phyloP scores from a whole-genome alignment of 2,329 filamentous ascomycete genomes.

The Colletotrichum simmondsii region DNA sequence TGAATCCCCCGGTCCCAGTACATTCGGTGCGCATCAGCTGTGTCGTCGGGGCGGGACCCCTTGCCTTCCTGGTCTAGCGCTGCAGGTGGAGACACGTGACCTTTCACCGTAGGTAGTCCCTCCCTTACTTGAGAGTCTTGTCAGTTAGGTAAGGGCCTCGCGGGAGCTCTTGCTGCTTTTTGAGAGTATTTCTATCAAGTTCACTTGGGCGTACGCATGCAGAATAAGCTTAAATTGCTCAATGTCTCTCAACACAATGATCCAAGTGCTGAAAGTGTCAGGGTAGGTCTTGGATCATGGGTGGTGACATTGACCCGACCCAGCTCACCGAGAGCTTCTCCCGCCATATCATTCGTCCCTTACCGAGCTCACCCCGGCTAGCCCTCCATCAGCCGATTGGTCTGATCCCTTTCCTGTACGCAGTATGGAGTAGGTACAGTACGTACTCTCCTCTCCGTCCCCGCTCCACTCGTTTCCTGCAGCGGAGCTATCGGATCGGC shows the following conservation, averaged over 20 bases:
- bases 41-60: conserved; percentile 25
- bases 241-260: not conserved
- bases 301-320: not conserved
- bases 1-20: conserved; percentile 7
- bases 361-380: conserved; percentile 5
- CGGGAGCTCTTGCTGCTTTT: not conserved
- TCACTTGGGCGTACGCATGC: not conserved
- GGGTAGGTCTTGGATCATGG: conserved; percentile 5
- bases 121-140: not conserved
- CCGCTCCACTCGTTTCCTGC: conserved; percentile 16
- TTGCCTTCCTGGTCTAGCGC: conserved; percentile 18
- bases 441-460: not conserved
- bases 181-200: not conserved
- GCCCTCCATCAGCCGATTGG: conserved; percentile 8
- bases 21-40: conserved; percentile 29
- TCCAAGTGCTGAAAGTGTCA: not conserved
- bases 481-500: conserved; percentile 29
- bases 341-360: not conserved
- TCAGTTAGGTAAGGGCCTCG: not conserved
- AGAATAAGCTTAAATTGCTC: not conserved
- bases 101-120: not conserved
- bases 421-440: too few relatives aligned
- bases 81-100: conserved; percentile 25
- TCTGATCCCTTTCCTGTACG: not conserved
- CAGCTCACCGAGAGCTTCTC: conserved; percentile 5